phyloP scores from a whole-genome alignment of 2,329 filamentous ascomycete genomes.

The Aspergillus flavus region DNA sequence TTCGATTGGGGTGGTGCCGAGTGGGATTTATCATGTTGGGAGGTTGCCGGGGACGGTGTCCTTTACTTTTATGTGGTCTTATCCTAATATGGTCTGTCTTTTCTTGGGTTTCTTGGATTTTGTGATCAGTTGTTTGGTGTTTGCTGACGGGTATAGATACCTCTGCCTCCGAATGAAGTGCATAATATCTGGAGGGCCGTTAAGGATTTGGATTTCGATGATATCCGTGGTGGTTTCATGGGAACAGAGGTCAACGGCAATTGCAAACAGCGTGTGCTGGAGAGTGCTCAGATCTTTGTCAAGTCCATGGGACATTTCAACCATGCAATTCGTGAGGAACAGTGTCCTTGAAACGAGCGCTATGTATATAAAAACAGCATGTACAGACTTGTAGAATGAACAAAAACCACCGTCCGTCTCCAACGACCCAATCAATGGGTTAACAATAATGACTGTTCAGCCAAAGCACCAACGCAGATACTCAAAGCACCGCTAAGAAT shows the following conservation, averaged over 20 bases:
- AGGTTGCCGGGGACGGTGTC: conserved; percentile 49
- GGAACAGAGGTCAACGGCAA: conserved; percentile 62
- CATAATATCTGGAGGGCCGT: conserved; percentile 70
- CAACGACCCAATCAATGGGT: not conserved
- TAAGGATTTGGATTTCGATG: conserved; percentile 62
- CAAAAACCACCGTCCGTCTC: not conserved
- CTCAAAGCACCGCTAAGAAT: not conserved
- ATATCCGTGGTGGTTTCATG: conserved; percentile 69
- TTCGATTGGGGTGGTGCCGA: conserved; percentile 71
- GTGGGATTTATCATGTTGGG: conserved; percentile 30
- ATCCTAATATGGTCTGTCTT: conserved; percentile 59
- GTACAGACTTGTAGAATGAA: not conserved
- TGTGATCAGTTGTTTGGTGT: conserved; percentile 12
- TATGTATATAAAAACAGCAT: not conserved
- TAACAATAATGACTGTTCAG: not conserved
- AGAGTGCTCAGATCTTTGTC: conserved; percentile 77
- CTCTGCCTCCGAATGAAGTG: conserved; percentile 66
- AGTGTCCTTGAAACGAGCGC: conserved; percentile 10
- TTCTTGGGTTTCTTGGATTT: conserved; percentile 21
- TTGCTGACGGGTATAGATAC: conserved; percentile 57
- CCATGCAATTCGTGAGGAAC: conserved; percentile 35
- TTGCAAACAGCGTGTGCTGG: conserved; percentile 67
- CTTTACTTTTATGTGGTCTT: conserved; percentile 76
- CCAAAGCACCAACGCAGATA: not conserved
- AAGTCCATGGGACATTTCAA: conserved; percentile 41